These are phyloP conservation scores for Populus hybrid DNA, from an alignment of 441 rosid genomes.

Conservation along the genomic window DNA sequence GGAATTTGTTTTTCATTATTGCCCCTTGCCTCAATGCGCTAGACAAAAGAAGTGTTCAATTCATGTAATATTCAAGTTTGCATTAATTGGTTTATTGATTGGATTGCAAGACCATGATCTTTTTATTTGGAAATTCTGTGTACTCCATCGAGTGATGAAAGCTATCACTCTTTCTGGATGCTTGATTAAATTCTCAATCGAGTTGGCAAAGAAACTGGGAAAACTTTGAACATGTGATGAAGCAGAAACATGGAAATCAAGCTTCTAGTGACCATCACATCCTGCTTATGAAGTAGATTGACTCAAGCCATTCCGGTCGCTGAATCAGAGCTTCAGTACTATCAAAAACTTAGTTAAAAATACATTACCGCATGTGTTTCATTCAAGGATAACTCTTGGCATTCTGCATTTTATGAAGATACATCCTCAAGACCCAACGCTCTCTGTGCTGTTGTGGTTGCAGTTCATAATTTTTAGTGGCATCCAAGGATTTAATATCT, in stretches of 20 bases:
- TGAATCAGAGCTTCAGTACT: too few species aligned
- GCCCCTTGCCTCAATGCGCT: conserved; percentile 28
- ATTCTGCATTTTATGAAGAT: too few species aligned
- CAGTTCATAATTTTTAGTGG: not conserved
- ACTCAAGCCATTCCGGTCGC: too few species aligned
- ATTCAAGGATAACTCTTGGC: too few species aligned
- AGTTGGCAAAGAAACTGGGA: not conserved
- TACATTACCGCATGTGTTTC: too few species aligned
- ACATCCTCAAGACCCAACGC: not conserved
- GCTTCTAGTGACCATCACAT: not conserved
- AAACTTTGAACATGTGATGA: not conserved
- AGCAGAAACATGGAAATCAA: not conserved
- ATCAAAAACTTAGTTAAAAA: too few species aligned
- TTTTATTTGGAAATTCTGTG: not conserved
- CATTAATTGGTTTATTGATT: not conserved
- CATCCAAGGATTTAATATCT: not conserved
- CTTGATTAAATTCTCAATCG: not conserved
- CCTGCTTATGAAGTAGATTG: not conserved
- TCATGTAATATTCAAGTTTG: conserved; percentile 15
- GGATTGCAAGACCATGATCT: conserved; percentile 4
- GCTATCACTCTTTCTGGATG: not conserved
- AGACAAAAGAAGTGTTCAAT: not conserved
- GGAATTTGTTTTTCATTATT: conserved; percentile 32
- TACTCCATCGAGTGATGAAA: not conserved
- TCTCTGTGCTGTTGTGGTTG: not conserved